Conservation (phyloP, 805 yeast species). For the Candida taoyuanica region DNA sequence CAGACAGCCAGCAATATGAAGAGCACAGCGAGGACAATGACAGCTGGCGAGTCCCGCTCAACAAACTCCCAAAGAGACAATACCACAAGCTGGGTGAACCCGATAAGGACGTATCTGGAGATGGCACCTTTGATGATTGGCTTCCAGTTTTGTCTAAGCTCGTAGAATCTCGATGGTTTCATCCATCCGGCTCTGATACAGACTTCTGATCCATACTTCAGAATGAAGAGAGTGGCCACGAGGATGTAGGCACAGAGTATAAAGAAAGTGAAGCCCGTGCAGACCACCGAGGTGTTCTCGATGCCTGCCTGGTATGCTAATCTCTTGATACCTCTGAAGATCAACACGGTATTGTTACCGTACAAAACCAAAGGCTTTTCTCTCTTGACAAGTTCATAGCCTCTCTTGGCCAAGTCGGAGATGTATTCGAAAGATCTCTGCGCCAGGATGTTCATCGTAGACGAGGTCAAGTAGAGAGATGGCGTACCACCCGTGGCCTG, state of each 20-base stretch:
- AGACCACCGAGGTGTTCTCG: constrained; percentile 78
- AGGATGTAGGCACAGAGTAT: constrained; percentile 71
- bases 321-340: constrained; percentile 83
- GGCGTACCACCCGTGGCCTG: constrained; percentile 90
- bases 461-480: constrained; percentile 55
- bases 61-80: constrained; percentile 87
- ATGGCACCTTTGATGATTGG: constrained; percentile 71
- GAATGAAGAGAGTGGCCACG: constrained; percentile 51
- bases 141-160: constrained; percentile 53
- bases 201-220: constrained; percentile 48
- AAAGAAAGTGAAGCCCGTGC: constrained; percentile 85
- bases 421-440: constrained; percentile 51
- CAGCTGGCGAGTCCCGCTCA: constrained; percentile 79
- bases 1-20: constrained; percentile 59
- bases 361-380: constrained; percentile 31
- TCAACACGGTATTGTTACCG: constrained; percentile 56
- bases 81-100: constrained; percentile 75
- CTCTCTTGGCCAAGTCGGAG: constrained; percentile 25
- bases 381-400: constrained; percentile 32
- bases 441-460: constrained; percentile 63
- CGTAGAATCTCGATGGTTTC: constrained; percentile 41
- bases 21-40: constrained; percentile 73
- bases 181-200: constrained; percentile 45
- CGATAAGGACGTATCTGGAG: constrained; percentile 75
- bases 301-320: constrained; percentile 71